Conservation (phyloP, 1,139 yeast genomes). For the Ashbya aceris region DNA sequence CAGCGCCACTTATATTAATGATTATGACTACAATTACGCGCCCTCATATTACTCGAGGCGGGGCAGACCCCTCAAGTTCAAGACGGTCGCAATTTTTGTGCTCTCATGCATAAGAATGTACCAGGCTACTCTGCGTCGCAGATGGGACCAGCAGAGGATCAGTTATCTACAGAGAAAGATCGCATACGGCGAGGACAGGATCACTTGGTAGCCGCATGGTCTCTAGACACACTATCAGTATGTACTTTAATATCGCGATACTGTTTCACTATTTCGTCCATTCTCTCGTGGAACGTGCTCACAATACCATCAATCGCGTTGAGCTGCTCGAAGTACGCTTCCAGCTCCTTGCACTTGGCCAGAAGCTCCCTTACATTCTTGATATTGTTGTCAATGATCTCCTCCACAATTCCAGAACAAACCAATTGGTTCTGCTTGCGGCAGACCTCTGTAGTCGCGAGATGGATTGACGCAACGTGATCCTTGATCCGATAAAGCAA, state of each 20-base stretch:
- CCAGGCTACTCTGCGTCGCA: slow-evolving; percentile 17
- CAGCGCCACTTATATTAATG: not conserved
- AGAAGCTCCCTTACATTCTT: slow-evolving; percentile 36
- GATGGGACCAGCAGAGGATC: slow-evolving; percentile 23
- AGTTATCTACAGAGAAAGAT: slow-evolving; percentile 24
- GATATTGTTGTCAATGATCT: slow-evolving; percentile 38
- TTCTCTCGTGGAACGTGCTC: slow-evolving; percentile 23
- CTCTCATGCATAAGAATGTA: slow-evolving; percentile 25
- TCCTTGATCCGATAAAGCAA: slow-evolving; percentile 52
- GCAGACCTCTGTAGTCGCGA: slow-evolving; percentile 32
- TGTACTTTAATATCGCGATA: slow-evolving; percentile 8
- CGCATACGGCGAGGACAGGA: slow-evolving; percentile 17
- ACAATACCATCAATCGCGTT: slow-evolving; percentile 43
- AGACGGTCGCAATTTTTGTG: slow-evolving; percentile 23
- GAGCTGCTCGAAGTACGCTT: slow-evolving; percentile 54
- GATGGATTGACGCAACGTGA: slow-evolving; percentile 35
- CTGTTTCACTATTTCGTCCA: slow-evolving; percentile 14
- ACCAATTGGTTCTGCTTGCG: slow-evolving; percentile 24
- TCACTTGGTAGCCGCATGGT: slow-evolving; percentile 19
- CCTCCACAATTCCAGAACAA: slow-evolving; percentile 31
- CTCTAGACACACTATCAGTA: not conserved
- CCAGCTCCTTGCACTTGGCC: slow-evolving; percentile 45
- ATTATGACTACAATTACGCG: slow-evolving; percentile 2
- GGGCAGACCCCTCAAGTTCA: slow-evolving; percentile 16
- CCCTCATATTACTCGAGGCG: slow-evolving; percentile 5